Evolutionary conservation across 148 eudicot genomes (phyloP).

Genomic region (Vaccinium macrocarpon): DNA sequence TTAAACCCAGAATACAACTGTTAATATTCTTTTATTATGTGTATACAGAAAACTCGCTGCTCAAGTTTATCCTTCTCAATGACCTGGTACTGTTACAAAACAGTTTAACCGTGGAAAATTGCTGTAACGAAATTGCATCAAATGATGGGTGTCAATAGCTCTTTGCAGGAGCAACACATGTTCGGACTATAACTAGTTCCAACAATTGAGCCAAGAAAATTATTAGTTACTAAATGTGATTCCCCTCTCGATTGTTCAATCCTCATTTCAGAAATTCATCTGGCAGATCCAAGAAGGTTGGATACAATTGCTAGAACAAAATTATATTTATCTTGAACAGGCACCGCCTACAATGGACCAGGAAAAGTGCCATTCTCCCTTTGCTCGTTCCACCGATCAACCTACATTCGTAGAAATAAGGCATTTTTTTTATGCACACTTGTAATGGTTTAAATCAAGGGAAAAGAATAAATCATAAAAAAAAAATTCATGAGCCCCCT

Average conservation of each 20-base stretch:
- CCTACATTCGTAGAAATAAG: constrained; percentile 24
- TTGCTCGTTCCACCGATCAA: constrained; percentile 52
- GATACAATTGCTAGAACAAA: background rate
- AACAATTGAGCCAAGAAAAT: constrained; percentile 8
- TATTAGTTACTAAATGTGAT: constrained; percentile 17
- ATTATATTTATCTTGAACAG: constrained; percentile 9
- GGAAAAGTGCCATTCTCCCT: constrained; percentile 54
- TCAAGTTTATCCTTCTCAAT: background rate
- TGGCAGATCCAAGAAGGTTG: background rate
- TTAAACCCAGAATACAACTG: background rate
- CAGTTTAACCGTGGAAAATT: background rate
- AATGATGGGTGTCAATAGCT: constrained; percentile 4
- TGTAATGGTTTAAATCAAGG: background rate
- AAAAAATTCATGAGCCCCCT: background rate
- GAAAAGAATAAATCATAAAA: background rate
- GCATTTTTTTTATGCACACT: background rate
- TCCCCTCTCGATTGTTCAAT: background rate
- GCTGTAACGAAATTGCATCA: background rate
- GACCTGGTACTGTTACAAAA: constrained; percentile 1
- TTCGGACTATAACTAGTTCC: constrained; percentile 24
- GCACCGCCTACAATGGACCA: constrained; percentile 35
- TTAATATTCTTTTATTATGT: background rate
- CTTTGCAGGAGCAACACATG: background rate
- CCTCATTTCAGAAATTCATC: constrained; percentile 16
- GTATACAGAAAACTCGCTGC: background rate